Conservation (phyloP, 2,329 filamentous ascomycete species). For the Fusarium duplospermum region DNA sequence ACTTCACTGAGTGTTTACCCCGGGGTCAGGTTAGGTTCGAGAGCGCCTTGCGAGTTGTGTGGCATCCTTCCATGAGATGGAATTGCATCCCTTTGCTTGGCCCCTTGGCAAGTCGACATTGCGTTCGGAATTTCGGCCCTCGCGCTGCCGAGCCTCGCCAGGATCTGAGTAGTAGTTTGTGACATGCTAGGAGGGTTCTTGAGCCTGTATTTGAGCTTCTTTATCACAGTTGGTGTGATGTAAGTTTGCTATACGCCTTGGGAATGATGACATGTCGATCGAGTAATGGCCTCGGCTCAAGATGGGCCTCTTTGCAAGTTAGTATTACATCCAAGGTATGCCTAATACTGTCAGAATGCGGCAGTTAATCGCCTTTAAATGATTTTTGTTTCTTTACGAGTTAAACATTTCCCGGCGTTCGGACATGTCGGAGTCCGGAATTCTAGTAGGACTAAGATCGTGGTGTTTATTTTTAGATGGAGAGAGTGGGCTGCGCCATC, state of each 20-base stretch:
- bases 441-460: background rate
- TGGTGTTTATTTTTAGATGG: background rate
- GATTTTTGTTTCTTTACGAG: background rate
- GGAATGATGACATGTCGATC: background rate
- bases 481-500: background rate
- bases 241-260: background rate
- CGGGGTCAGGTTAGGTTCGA: no score
- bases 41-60: no score
- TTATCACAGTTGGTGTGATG: background rate
- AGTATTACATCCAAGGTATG: background rate
- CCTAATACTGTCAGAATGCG: background rate
- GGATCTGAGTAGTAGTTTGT: background rate
- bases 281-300: background rate
- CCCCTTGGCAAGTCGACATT: background rate
- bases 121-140: background rate
- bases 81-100: background rate
- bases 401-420: background rate
- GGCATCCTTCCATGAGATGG: background rate
- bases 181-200: background rate
- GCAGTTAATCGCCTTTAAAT: background rate
- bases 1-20: background rate
- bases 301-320: background rate
- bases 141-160: background rate
- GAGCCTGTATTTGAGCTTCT: background rate
- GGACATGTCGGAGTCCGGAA: background rate